These are phyloP conservation scores for Hysterangium stoloniferum DNA, from an alignment of 768 basidiomycete species.

Conservation along the genomic window DNA sequence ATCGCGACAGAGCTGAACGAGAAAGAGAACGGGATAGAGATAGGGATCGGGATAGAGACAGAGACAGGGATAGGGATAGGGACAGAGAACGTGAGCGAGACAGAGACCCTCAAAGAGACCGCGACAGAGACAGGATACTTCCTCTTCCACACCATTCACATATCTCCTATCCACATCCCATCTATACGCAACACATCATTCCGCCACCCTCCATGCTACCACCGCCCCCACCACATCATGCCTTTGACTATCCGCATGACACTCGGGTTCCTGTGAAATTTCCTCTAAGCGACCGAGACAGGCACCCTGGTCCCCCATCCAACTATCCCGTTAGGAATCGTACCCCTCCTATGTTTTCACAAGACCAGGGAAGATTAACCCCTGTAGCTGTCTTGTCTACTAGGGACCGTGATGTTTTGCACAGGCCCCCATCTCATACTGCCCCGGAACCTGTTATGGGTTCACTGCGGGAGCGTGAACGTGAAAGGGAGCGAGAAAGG, in stretches of 20 bases:
- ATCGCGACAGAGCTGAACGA: constrained; percentile 21
- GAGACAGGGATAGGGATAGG: constrained; percentile 11
- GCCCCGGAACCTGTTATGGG: constrained; percentile 3
- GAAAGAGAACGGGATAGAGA: constrained; percentile 11
- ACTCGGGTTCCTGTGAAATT: constrained; percentile 10
- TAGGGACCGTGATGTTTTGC: too few species aligned
- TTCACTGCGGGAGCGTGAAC: constrained; percentile 15
- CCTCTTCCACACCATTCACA: constrained; percentile 15
- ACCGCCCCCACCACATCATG: constrained; percentile 15
- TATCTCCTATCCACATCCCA: constrained; percentile 16
- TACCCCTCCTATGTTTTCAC: constrained; percentile 13
- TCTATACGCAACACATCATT: constrained; percentile 15
- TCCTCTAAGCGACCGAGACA: constrained; percentile 14
- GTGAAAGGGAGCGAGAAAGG: constrained; percentile 14
- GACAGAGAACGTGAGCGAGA: constrained; percentile 17
- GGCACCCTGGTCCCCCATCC: constrained; percentile 19
- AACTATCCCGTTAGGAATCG: constrained; percentile 16
- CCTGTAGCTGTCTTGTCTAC: too few species aligned
- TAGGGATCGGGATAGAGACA: constrained; percentile 18
- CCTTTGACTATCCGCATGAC: constrained; percentile 17
- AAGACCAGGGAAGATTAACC: not conserved
- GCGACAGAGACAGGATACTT: constrained; percentile 16
- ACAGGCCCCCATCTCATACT: not conserved
- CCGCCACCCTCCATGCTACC: constrained; percentile 12
- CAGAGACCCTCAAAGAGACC: constrained; percentile 17